Evolutionary conservation across 2,329 filamentous ascomycete genomes (phyloP).

Genomic region (Hymenoscyphus salicellus): DNA sequence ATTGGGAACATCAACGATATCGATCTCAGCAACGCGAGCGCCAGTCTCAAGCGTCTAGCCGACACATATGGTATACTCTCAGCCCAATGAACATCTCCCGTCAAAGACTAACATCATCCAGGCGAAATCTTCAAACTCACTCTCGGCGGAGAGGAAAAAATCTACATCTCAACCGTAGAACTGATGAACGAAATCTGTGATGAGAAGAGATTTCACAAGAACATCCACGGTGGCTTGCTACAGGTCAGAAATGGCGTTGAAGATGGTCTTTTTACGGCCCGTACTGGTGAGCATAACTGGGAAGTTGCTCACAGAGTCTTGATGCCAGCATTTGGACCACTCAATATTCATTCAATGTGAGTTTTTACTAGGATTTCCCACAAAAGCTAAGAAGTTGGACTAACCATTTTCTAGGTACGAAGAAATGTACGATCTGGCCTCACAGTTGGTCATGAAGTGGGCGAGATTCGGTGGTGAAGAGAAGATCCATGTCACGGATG

Average conservation of each 20-base stretch:
- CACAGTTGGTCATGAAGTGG: slow-evolving; percentile 66
- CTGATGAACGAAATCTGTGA: slow-evolving; percentile 63
- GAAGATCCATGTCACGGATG: slow-evolving; percentile 59
- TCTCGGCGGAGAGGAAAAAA: slow-evolving; percentile 46
- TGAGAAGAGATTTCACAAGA: slow-evolving; percentile 64
- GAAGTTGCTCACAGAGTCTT: slow-evolving; percentile 63
- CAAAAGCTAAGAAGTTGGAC: no score
- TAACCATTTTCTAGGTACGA: slow-evolving; percentile 45
- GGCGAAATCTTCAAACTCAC: slow-evolving; percentile 57
- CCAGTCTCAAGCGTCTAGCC: slow-evolving; percentile 55
- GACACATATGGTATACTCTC: slow-evolving; percentile 59
- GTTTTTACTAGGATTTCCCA: not conserved
- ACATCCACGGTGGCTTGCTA: slow-evolving; percentile 47
- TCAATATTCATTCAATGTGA: slow-evolving; percentile 62
- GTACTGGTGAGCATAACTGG: slow-evolving; percentile 57
- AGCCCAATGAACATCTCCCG: not conserved
- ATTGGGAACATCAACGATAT: slow-evolving; percentile 65
- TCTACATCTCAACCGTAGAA: slow-evolving; percentile 52
- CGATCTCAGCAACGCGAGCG: slow-evolving; percentile 54
- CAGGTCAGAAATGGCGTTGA: slow-evolving; percentile 59
- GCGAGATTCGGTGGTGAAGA: slow-evolving; percentile 58
- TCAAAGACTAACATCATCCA: slow-evolving; percentile 4
- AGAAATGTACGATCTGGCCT: slow-evolving; percentile 66
- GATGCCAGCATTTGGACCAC: slow-evolving; percentile 45
- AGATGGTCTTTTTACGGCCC: slow-evolving; percentile 65